Evolutionary conservation across 2,329 filamentous ascomycete genomes (phyloP).

Genomic region (Teratosphaeria viscida): DNA sequence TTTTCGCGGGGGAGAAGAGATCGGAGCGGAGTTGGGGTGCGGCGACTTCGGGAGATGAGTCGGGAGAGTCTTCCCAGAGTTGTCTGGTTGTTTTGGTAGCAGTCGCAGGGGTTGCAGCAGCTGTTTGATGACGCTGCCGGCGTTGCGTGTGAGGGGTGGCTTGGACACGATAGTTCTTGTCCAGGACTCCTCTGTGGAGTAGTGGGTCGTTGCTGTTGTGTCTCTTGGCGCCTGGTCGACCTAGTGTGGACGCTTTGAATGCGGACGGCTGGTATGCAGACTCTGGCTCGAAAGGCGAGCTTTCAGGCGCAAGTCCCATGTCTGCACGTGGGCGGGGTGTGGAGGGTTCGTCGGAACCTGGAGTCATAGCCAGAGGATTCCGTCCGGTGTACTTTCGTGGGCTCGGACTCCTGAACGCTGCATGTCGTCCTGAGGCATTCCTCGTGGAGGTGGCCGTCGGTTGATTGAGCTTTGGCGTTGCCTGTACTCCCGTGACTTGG

Average conservation of each 20-base stretch:
- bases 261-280: constrained; percentile 30
- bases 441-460: constrained; percentile 23
- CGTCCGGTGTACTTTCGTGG: constrained; percentile 33
- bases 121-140: constrained; percentile 19
- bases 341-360: constrained; percentile 17
- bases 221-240: constrained; percentile 14
- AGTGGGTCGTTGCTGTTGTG: constrained; percentile 57
- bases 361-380: constrained; percentile 15
- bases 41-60: constrained; percentile 55
- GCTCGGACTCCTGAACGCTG: constrained; percentile 21
- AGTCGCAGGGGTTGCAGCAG: constrained; percentile 23
- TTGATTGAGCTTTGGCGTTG: constrained; percentile 46
- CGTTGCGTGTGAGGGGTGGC: constrained; percentile 62
- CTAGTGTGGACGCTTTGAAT: neutral
- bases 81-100: constrained; percentile 13
- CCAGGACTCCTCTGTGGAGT: constrained; percentile 70
- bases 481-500: constrained; percentile 38
- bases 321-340: constrained; percentile 12
- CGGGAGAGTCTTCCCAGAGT: constrained; percentile 36
- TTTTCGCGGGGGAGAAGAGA: constrained; percentile 47
- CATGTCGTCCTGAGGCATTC: constrained; percentile 12
- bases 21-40: constrained; percentile 76
- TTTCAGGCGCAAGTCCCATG: neutral
- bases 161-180: constrained; percentile 90
- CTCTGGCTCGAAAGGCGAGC: constrained; percentile 44